Percentiles rank a stretch among this genome's conserved stretches.
phyloP scores from a whole-genome alignment of 2,329 filamentous ascomycete genomes.

The Xylariomycetidae sp. region DNA sequence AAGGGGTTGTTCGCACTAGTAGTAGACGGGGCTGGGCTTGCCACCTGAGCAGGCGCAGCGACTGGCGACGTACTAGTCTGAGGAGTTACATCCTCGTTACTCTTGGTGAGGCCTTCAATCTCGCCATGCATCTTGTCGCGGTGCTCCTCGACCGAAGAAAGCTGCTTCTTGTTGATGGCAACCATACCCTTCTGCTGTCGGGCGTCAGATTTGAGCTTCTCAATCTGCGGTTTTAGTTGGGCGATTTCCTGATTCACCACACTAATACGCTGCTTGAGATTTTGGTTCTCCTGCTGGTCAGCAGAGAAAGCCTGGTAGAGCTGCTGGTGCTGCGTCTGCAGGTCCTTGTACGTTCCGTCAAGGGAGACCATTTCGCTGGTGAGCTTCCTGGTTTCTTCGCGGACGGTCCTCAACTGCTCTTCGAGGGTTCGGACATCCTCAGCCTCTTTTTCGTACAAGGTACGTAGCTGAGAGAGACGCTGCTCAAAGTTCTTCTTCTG shows the following conservation, averaged over 20 bases:
- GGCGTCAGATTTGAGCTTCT: slow-evolving; percentile 87
- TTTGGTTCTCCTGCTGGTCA: slow-evolving; percentile 83
- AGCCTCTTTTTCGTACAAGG: slow-evolving; percentile 89
- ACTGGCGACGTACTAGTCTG: slow-evolving; percentile 48
- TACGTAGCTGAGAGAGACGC: slow-evolving; percentile 76
- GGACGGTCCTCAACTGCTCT: slow-evolving; percentile 70
- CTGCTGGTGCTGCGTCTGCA: slow-evolving; percentile 77
- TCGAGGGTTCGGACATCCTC: slow-evolving; percentile 79
- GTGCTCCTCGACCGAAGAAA: slow-evolving; percentile 82
- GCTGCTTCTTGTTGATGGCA: slow-evolving; percentile 97
- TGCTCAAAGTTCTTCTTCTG: slow-evolving; percentile 94
- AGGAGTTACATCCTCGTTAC: slow-evolving; percentile 51
- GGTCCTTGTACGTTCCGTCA: slow-evolving; percentile 73
- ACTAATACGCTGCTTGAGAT: slow-evolving; percentile 80
- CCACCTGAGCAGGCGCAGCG: slow-evolving; percentile 42
- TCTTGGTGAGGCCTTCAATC: slow-evolving; percentile 61
- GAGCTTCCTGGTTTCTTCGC: slow-evolving; percentile 76
- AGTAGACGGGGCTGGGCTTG: slow-evolving; percentile 63
- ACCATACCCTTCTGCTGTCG: slow-evolving; percentile 94
- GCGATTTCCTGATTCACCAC: slow-evolving; percentile 75
- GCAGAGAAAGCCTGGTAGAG: slow-evolving; percentile 67
- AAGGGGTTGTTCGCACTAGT: slow-evolving; percentile 89
- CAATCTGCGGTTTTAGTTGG: slow-evolving; percentile 81
- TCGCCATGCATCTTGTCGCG: slow-evolving; percentile 82
- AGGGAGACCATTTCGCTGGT: slow-evolving; percentile 78